Evolutionary conservation across 768 basidiomycete species (phyloP).

Genomic region (Scleroderma citrinum): DNA sequence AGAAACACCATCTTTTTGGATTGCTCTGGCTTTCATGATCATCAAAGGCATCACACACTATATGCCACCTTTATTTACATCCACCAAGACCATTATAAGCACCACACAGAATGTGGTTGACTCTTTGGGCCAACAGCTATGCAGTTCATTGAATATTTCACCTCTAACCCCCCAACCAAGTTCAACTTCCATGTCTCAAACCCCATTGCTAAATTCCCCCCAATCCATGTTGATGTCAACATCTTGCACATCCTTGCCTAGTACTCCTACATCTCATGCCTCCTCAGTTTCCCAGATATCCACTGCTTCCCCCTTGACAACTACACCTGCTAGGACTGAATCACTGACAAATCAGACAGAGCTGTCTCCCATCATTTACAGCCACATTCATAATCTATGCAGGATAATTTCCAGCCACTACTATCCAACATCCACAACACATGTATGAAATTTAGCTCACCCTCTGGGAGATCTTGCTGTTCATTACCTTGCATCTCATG

Average conservation of each 20-base stretch:
- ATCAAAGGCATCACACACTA: not conserved
- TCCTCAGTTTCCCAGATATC: no score
- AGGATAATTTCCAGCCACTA: not conserved
- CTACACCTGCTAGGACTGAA: no score
- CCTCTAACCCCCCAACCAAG: not conserved
- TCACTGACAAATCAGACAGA: no score
- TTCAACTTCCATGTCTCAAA: not conserved
- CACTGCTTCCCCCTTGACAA: no score
- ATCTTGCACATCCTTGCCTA: no score
- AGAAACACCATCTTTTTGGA: not conserved
- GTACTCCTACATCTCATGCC: no score
- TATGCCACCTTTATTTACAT: not conserved
- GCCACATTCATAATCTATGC: not conserved
- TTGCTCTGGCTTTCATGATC: not conserved
- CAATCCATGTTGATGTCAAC: no score
- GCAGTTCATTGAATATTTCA: not conserved
- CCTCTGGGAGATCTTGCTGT: not conserved
- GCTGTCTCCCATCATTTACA: no score
- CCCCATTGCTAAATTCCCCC: no score
- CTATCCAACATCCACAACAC: not conserved
- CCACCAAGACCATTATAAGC: not conserved
- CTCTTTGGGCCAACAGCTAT: not conserved
- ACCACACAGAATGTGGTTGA: not conserved
- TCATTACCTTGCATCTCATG: not conserved
- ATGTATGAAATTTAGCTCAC: not conserved